phyloP scores from a whole-genome alignment of 1,284 basidiomycete genomes.

The Apiotrichum porosum region DNA sequence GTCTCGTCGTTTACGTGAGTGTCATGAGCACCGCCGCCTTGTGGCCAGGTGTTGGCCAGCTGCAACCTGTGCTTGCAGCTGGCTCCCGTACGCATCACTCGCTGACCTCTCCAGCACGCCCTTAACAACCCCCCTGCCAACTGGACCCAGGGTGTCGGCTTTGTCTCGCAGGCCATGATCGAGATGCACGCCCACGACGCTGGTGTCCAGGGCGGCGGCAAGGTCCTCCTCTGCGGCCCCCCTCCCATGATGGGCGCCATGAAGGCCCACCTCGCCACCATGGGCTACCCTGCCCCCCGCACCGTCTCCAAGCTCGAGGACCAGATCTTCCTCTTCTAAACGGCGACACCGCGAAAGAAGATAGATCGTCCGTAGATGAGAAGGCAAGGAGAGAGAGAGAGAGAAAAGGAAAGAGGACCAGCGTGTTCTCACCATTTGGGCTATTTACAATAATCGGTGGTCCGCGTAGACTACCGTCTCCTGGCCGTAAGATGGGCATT shows the following conservation, averaged over 20 bases:
- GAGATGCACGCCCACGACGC: slow-evolving; percentile 57
- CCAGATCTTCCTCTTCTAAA: slow-evolving; percentile 59
- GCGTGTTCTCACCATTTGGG: no score
- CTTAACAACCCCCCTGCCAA: slow-evolving; percentile 84
- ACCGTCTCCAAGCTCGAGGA: slow-evolving; percentile 90
- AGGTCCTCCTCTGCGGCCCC: slow-evolving; percentile 84
- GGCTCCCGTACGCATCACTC: no score
- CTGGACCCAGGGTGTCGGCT: slow-evolving; percentile 88
- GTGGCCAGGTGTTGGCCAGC: no score
- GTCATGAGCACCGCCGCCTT: background rate
- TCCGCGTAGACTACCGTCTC: no score
- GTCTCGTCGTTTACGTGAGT: slow-evolving; percentile 67
- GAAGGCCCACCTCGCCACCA: slow-evolving; percentile 89
- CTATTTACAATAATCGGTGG: no score
- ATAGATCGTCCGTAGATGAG: background rate
- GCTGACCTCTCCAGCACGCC: no score
- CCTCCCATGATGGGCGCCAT: slow-evolving; percentile 96
- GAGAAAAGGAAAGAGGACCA: background rate
- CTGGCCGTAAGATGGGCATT: no score
- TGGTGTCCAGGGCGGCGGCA: slow-evolving; percentile 58
- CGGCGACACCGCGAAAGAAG: background rate
- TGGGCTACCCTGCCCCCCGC: slow-evolving; percentile 80
- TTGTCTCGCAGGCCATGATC: slow-evolving; percentile 93
- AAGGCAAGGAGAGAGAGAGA: no score
- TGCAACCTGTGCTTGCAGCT: no score